Evolutionary conservation across 2,329 filamentous ascomycete genomes (phyloP), one percentile per base, ranked within the genome.

Genomic region (Incumbomyces lentus): DNA sequence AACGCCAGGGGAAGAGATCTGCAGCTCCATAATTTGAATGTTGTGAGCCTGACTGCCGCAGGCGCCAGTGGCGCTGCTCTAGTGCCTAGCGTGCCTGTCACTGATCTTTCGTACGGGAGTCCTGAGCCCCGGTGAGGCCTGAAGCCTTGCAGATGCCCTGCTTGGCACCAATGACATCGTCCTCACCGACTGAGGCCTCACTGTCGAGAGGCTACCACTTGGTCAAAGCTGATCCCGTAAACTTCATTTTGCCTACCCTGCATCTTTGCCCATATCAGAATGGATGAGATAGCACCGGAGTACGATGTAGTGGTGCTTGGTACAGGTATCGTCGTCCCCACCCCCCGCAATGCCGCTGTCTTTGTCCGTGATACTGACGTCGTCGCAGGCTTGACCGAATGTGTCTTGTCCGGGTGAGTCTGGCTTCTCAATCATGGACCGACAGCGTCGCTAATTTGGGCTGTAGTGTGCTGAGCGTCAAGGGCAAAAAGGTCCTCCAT

Each of bases 251-350:
- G 37, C n/a, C 37, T 16, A 7, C 13, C n/a, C 19, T 18, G 13
- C 16, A 26, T 26, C 22, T 26, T 26, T 26, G 47, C 40, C 40
- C 46, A 47, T 43, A 50, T 55, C 69, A 77, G 53, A 71, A 96
- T 96, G 92, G 92, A 96, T 66, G 92, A 96, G 71, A 95, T 98
- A 65, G 87, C 89, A 59, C 86, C 87, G 65, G 89, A 95, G 71
- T 98, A 98, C 78, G 92, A 98, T 78, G 86, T 95, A 69, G 81
- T 98, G 66, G 92, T 98, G 66, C 81, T 98, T 67, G 92, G 92
- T 77, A 98, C 92, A 68, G 89, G 88, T 95, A 75, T 58, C 57
- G n/a, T 53, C 59, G 53, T 66, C 62, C 22, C 22, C 22, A 62
- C 60, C 61, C 22, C 62, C 60, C 61, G 59, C 62, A 55, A 57